Evolutionary conservation across 139 green algal genomes (phyloP).

Genomic region (Tetradesmus lagerheimii): DNA sequence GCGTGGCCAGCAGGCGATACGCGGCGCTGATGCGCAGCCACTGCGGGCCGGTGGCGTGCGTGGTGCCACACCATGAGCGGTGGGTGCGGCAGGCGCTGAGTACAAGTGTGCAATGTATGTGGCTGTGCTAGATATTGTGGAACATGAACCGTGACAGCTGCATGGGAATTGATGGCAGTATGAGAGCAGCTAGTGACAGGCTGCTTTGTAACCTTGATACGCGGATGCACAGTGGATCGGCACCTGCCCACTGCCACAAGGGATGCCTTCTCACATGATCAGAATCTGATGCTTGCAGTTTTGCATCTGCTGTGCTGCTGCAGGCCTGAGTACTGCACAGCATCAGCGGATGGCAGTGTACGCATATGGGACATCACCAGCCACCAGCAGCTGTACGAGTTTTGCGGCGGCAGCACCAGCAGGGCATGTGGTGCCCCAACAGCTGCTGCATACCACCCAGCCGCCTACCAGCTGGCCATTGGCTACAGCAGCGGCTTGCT

Average conservation of each 20-base stretch:
- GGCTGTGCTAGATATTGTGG: not conserved
- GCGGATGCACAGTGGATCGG: no score
- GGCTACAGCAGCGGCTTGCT: constrained; percentile 74
- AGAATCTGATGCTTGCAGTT: no score
- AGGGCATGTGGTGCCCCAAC: not conserved
- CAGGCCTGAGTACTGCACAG: constrained; percentile 69
- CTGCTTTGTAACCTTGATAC: no score
- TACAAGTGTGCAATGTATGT: not conserved
- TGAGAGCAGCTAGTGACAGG: no score
- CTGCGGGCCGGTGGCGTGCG: constrained; percentile 64
- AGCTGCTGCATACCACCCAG: constrained; percentile 71
- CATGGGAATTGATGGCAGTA: no score
- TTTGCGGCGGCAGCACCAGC: constrained; percentile 69
- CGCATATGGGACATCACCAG: constrained; percentile 76
- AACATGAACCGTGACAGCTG: no score
- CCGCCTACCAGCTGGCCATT: constrained; percentile 67
- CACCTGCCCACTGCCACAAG: no score
- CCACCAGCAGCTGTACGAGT: constrained; percentile 77
- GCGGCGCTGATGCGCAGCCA: constrained; percentile 81
- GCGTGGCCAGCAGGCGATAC: constrained; percentile 78
- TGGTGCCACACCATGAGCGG: constrained; percentile 69
- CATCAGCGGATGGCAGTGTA: constrained; percentile 75
- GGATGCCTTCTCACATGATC: no score
- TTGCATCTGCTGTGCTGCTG: not conserved
- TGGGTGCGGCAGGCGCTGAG: constrained; percentile 25